Conservation (phyloP, 148 eudicot genomes). For the Persicaria tinctoria region DNA sequence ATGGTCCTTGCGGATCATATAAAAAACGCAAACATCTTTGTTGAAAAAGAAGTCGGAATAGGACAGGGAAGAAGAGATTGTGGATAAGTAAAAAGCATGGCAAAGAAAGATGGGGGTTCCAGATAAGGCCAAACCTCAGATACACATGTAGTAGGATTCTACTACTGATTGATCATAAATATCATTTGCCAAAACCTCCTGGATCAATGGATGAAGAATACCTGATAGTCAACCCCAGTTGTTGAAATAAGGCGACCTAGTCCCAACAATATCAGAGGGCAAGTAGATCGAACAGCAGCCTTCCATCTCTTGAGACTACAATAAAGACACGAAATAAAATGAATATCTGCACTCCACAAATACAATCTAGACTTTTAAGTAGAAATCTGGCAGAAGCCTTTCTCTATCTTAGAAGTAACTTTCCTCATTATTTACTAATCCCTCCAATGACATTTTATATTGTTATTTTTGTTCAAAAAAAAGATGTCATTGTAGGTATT, state of each 20-base stretch:
- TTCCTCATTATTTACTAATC: no score
- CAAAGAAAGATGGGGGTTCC: neutral
- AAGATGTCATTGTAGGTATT: no score
- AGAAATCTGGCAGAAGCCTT: neutral
- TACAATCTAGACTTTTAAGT: neutral
- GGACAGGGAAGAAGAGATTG: neutral
- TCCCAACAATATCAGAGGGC: constrained; percentile 73
- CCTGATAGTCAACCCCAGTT: constrained; percentile 89
- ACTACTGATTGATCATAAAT: neutral
- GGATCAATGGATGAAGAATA: constrained; percentile 10
- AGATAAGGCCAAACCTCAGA: neutral
- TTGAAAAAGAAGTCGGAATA: neutral
- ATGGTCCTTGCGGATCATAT: neutral
- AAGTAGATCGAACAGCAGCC: constrained; percentile 48
- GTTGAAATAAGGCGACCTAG: constrained; percentile 71
- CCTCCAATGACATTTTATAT: no score
- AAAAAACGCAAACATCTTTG: neutral
- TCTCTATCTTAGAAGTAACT: neutral
- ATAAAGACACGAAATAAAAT: neutral
- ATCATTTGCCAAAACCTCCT: neutral
- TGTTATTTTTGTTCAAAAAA: no score
- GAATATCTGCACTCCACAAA: neutral
- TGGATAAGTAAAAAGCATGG: neutral
- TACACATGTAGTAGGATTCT: neutral
- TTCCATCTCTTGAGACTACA: constrained; percentile 48